phyloP scores from a whole-genome alignment of 441 rosid species.

The Gossypium schwendimanii region DNA sequence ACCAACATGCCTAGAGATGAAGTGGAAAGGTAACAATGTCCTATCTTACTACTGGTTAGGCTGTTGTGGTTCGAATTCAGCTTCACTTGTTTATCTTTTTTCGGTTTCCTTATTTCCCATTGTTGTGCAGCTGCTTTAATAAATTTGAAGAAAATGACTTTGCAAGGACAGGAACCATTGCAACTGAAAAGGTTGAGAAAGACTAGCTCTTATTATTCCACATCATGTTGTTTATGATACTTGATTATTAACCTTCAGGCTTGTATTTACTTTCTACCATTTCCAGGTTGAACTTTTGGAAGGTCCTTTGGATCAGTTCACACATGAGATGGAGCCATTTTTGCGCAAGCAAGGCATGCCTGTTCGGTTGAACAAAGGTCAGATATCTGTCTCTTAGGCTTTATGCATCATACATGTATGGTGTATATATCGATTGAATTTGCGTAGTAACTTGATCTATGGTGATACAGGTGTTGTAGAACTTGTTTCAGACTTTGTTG shows the following conservation, averaged over 20 bases:
- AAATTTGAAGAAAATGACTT: slow-evolving; percentile 76
- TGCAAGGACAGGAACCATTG: slow-evolving; percentile 77
- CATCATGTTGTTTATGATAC: not conserved
- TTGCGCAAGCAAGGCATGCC: slow-evolving; percentile 94
- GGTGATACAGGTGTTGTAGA: slow-evolving; percentile 69
- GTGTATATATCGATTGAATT: not conserved
- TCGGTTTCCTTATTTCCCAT: not conserved
- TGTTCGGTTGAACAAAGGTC: slow-evolving; percentile 89
- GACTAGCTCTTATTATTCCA: not conserved
- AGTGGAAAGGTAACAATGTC: slow-evolving; percentile 57
- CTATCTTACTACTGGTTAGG: not conserved
- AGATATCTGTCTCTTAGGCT: not conserved
- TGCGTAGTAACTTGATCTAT: not conserved
- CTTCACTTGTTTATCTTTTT: not conserved
- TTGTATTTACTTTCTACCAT: not conserved
- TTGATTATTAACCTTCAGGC: not conserved
- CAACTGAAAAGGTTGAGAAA: slow-evolving; percentile 58
- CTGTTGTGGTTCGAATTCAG: not conserved
- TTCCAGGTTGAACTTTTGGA: slow-evolving; percentile 73
- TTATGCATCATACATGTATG: not conserved
- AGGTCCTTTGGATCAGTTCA: slow-evolving; percentile 86
- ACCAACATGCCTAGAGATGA: slow-evolving; percentile 83
- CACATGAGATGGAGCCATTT: slow-evolving; percentile 98
- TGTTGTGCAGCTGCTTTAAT: slow-evolving; percentile 56
- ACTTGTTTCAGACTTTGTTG: slow-evolving; percentile 75